Percentiles rank a stretch among this genome's conserved stretches.
Conservation (phyloP, 331 rosid genomes). For the Quercus tomentella region DNA sequence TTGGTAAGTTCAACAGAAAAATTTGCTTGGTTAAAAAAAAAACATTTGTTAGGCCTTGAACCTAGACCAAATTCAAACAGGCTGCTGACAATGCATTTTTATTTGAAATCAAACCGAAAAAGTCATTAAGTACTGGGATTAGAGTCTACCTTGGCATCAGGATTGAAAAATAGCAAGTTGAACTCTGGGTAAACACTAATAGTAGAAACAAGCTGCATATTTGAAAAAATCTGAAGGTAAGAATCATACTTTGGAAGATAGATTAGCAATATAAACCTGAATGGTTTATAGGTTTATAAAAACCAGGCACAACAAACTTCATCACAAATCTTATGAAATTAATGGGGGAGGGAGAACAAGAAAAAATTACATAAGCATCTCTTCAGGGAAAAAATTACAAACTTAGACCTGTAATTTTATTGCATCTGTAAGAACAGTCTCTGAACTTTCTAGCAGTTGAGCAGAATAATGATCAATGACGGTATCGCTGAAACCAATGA, state of each 20-base stretch:
- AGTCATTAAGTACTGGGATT: constrained; percentile 1
- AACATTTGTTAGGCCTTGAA: not conserved
- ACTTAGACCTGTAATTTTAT: constrained; percentile 71
- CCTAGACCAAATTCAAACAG: not conserved
- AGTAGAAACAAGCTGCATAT: constrained; percentile 84
- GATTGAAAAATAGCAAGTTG: constrained; percentile 70
- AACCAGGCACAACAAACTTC: not conserved
- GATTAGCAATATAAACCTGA: not conserved
- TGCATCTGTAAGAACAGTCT: constrained; percentile 71
- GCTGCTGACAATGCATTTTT: not conserved
- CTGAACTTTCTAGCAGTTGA: constrained; percentile 31
- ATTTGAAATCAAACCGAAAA: not conserved
- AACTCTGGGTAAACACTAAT: constrained; percentile 72
- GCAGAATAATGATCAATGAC: constrained; percentile 30
- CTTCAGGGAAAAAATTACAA: not conserved
- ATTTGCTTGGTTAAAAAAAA: not conserved
- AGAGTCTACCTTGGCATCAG: constrained; percentile 66
- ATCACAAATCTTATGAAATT: not conserved
- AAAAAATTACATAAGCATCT: not conserved
- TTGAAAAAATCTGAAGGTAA: constrained; percentile 31
- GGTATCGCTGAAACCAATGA: constrained; percentile 44
- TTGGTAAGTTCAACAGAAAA: too few species aligned
- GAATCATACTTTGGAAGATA: constrained; percentile 27
- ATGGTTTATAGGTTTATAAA: not conserved
- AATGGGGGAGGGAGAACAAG: not conserved